Base-by-base conservation (phyloP, 2,329 filamentous ascomycete species). In the Diaporthe caulivora region DNA sequence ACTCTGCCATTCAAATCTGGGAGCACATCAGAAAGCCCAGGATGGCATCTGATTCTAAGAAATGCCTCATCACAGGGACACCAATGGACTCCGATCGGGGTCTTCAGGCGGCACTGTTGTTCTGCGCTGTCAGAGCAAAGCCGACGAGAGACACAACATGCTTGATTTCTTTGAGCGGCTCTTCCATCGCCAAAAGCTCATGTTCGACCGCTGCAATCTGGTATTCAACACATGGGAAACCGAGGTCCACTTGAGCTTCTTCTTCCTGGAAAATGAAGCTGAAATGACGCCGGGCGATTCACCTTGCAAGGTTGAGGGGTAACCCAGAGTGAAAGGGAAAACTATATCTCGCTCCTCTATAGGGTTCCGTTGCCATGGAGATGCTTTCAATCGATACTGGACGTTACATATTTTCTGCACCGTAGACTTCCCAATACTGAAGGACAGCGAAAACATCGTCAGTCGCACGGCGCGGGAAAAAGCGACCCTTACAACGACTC, bases 341-440 rank as follows among this genome's bases (percentile, higher is more conserved):
- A 40, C 67, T 2, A 75, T 80, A 11, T 62, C 65, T 8, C 73
- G 75, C 51, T 76, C 73, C 0, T 74, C 77, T 0, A 76, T 77
- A 29, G 74, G 80, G 0, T 80, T 81, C 42, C 77, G 78, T 3
- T 79, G 81, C 34, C 29, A 72, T 5, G 80, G 80, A 5, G 80
- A 82, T 62, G 79, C 80, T 42, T 81, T 80, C 34, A 79, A 82
- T 58, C 76, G 80, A 0, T 80, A 78, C 40, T 81, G 80, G 80
- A 82, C 80, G 1, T 79, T 78, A 51, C 75, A 79, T 58, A 47
- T 78, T 17, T 62, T 80, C 11, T 72, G 54, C 68, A 62, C 53
- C 9, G 3, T 18, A 18, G 17, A 53, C 13, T 6, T 21, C 1
- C 2, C 3, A 21, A 11, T 5, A 24, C n/a, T 51, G 47, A 6